Conservation (phyloP, 2,329 filamentous ascomycete species). For the Colletotrichum costaricense region DNA sequence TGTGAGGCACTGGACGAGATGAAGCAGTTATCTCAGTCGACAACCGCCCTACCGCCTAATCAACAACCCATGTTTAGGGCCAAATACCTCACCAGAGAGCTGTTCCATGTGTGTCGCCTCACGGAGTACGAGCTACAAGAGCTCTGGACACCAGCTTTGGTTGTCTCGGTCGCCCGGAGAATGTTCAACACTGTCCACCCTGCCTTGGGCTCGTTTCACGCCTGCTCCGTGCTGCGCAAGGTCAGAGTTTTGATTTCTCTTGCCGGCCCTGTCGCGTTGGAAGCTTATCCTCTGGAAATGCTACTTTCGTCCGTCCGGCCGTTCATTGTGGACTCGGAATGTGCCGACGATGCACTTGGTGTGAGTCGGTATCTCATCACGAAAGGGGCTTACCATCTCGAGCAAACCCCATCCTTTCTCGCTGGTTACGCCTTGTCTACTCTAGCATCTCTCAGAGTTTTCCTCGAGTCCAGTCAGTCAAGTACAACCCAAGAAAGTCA, state of each 20-base stretch:
- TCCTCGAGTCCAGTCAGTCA: conserved; percentile 79
- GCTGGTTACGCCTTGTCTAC: conserved; percentile 84
- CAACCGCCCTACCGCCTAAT: conserved; percentile 74
- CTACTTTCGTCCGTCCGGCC: conserved; percentile 82
- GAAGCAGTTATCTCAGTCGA: conserved; percentile 74
- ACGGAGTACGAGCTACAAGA: conserved; percentile 72
- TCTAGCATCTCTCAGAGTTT: conserved; percentile 80
- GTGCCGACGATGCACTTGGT: conserved; percentile 89
- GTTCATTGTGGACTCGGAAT: conserved; percentile 85
- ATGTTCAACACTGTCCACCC: conserved; percentile 85
- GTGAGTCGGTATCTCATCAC: conserved; percentile 86
- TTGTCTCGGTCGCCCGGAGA: conserved; percentile 79
- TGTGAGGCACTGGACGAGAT: conserved; percentile 76
- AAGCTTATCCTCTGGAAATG: conserved; percentile 91
- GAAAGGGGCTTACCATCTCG: conserved; percentile 74
- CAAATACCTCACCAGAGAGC: conserved; percentile 79
- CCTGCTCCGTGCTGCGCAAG: conserved; percentile 87
- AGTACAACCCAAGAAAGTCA: conserved; percentile 89
- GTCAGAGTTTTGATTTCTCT: conserved; percentile 84
- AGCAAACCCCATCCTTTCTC: conserved; percentile 77
- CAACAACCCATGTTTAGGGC: conserved; percentile 90
- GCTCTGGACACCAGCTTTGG: conserved; percentile 82
- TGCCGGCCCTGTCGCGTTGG: conserved; percentile 77
- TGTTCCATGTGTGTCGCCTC: conserved; percentile 81
- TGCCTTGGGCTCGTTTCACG: conserved; percentile 86